Evolutionary conservation across 805 yeast genomes (phyloP).

Genomic region (Lachancea dasiensis): DNA sequence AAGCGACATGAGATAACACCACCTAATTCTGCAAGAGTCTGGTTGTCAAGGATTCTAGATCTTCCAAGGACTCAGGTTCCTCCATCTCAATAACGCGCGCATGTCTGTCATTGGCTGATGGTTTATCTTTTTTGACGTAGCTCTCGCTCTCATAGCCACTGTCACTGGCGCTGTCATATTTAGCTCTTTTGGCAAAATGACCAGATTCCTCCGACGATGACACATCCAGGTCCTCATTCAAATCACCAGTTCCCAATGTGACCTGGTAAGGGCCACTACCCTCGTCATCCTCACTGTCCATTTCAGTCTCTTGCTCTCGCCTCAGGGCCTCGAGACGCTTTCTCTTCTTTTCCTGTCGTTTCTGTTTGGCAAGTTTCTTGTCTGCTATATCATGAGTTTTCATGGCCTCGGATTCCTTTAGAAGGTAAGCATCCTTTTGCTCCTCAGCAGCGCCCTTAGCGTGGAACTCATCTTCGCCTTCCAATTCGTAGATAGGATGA

Average conservation of each 20-base stretch:
- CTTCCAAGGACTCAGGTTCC: slow-evolving; percentile 87
- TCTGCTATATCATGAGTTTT: slow-evolving; percentile 66
- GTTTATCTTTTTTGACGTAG: slow-evolving; percentile 29
- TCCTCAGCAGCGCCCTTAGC: slow-evolving; percentile 58
- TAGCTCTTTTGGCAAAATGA: slow-evolving; percentile 26
- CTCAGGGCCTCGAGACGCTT: slow-evolving; percentile 76
- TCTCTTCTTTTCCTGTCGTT: slow-evolving; percentile 83
- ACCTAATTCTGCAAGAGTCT: slow-evolving; percentile 32
- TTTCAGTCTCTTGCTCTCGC: slow-evolving; percentile 37
- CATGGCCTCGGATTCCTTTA: slow-evolving; percentile 65
- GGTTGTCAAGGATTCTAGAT: slow-evolving; percentile 81
- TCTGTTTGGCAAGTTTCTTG: slow-evolving; percentile 67
- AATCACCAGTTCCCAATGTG: slow-evolving; percentile 31
- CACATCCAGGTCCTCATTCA: slow-evolving; percentile 38
- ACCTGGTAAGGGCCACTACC: slow-evolving; percentile 26
- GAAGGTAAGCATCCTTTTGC: slow-evolving; percentile 64
- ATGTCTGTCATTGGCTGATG: background rate
- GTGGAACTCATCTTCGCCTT: slow-evolving; percentile 81
- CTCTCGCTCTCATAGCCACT: slow-evolving; percentile 19
- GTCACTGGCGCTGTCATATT: slow-evolving; percentile 33
- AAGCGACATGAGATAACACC: no score
- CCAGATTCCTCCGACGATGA: slow-evolving; percentile 20
- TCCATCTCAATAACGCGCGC: slow-evolving; percentile 66
- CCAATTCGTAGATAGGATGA: slow-evolving; percentile 86
- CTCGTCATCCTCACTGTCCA: slow-evolving; percentile 21